Conservation (phyloP, 2,329 filamentous ascomycete species). For the Epichloe bromicola region DNA sequence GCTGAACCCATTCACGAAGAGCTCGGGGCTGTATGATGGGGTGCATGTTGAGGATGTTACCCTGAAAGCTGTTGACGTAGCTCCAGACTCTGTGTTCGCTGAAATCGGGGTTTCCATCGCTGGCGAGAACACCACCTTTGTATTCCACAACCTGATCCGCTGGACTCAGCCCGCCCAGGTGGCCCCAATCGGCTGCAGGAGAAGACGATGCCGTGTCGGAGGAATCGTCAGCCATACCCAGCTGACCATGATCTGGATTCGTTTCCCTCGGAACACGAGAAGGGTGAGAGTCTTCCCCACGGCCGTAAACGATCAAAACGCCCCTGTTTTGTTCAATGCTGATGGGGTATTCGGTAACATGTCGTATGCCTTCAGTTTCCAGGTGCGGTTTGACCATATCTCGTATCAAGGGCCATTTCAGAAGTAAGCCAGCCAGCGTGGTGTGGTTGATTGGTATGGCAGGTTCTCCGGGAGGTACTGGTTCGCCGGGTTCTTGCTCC, state of each 20-base stretch:
- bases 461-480: constrained; percentile 45
- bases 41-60: constrained; percentile 52
- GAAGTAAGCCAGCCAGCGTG: constrained; percentile 72
- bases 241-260: constrained; percentile 21
- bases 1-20: constrained; percentile 37
- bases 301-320: constrained; percentile 60
- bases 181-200: constrained; percentile 45
- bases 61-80: constrained; percentile 45
- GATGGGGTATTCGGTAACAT: constrained; percentile 62
- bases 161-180: constrained; percentile 38
- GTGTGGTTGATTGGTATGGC: constrained; percentile 77
- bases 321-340: constrained; percentile 62
- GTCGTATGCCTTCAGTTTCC: constrained; percentile 35
- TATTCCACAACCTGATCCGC: constrained; percentile 26
- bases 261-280: constrained; percentile 34
- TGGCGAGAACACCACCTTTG: constrained; percentile 22
- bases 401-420: constrained; percentile 59
- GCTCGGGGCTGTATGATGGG: constrained; percentile 44
- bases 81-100: constrained; percentile 34
- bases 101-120: constrained; percentile 42
- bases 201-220: constrained; percentile 42
- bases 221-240: constrained; percentile 33
- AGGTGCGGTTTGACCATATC: constrained; percentile 44
- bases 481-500: constrained; percentile 37
- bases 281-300: constrained; percentile 59